A percentile compares a stretch with the other conserved stretches of the same genome.
phyloP scores from a whole-genome alignment of 164 flowering plant species.

The Litsea cubeba region DNA sequence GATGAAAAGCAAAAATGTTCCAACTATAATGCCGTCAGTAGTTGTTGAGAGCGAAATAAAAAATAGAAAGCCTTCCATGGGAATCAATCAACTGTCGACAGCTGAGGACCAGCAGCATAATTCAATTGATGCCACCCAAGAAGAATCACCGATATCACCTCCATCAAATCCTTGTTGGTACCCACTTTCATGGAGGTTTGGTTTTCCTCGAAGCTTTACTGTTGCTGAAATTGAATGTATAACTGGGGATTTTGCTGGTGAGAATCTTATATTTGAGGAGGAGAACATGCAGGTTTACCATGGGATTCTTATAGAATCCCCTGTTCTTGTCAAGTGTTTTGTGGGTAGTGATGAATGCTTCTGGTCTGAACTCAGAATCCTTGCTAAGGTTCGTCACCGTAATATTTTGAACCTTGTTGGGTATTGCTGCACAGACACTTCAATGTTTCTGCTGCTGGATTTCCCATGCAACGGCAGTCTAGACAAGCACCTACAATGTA shows the following conservation, averaged over 20 bases:
- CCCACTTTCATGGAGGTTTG: conserved; percentile 35
- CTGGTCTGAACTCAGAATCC: conserved; percentile 30
- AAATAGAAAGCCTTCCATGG: neutral
- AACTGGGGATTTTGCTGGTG: conserved; percentile 25
- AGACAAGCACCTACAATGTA: conserved; percentile 25
- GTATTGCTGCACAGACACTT: conserved; percentile 31
- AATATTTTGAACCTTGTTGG: conserved; percentile 45
- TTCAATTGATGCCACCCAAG: neutral
- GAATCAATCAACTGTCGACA: neutral
- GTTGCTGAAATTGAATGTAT: conserved; percentile 31
- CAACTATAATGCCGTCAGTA: conserved; percentile 32
- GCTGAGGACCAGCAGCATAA: conserved; percentile 4
- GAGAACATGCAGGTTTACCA: conserved; percentile 19
- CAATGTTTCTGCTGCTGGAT: conserved; percentile 23
- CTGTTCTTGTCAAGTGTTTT: conserved; percentile 30
- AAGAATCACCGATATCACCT: neutral
- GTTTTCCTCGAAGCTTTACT: conserved; percentile 28
- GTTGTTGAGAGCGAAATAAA: neutral
- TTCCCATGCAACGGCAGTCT: conserved; percentile 27
- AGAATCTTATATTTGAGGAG: conserved; percentile 9
- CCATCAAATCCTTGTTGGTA: conserved; percentile 30
- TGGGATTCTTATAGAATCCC: conserved; percentile 27
- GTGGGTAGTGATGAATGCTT: conserved; percentile 19
- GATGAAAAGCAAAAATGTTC: conserved; percentile 35
- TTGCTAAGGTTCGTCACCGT: conserved; percentile 34